Evolutionary conservation across 164 flowering plant genomes (phyloP), one percentile per base, ranked within the genome.

Genomic region (Hamamelis virginiana): DNA sequence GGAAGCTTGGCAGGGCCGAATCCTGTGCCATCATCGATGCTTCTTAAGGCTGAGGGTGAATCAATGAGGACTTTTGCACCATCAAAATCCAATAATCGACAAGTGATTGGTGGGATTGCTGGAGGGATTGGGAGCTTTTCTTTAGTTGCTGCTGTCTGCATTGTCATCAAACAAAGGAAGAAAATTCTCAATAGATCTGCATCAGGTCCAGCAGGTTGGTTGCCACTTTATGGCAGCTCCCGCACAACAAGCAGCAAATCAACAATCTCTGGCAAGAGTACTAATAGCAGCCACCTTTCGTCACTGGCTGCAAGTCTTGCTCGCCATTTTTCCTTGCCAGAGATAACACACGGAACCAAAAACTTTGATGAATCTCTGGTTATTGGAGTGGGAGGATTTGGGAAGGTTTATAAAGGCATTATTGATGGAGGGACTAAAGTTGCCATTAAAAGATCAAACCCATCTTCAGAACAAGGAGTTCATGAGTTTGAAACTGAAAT

Each of bases 371-470:
- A 87, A 74, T 80, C 86, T 6, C 65, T 76, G 10, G 88, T 86
- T 9, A 80, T 88, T 15, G 89, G 92, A 1, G 88, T 88, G 21
- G 92, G 92, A 61, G 92, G 92, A 2, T 86, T 85, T 56, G 91
- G 91, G n/a, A 87, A 85, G 77, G 91, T 87, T 8, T 87, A 82
- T 66, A 80, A 66, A 65, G 92, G 88, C 5, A 67, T 77, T 33
- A 68, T 88, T 33, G 92, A 86, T 60, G 85, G 85, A 64, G 80
- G 72, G 25, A 79, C 78, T 1, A 73, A 77, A 27, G 93, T 89
- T 11, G 93, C 91, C 5, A 83, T 89, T 11, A 89, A 89, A 69
- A 80, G 90, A 78, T 78, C 93, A 21, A 89, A 86, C 75, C 93
- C 91, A 0, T 80, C 84, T 56, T 87, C 93, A 1, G 85, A 84